These are phyloP conservation scores for Daldinia decipiens DNA, from an alignment of 495 filamentous ascomycete genomes.

Conservation along the genomic window DNA sequence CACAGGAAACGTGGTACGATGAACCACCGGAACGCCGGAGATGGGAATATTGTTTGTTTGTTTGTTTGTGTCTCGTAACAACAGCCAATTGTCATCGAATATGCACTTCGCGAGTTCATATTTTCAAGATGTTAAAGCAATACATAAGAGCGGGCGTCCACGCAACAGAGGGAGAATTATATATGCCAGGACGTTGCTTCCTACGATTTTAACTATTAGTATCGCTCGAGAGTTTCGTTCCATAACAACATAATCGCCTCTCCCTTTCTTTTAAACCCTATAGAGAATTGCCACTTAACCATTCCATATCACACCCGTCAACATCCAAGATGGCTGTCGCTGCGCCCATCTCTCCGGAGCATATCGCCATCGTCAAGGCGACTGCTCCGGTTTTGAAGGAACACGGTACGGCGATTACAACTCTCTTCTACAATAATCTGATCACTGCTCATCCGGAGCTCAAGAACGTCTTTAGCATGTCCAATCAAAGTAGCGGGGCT, in stretches of 20 bases:
- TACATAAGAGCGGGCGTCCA: slow-evolving; percentile 29
- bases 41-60: slow-evolving; percentile 12
- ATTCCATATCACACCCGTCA: not conserved
- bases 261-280: not conserved
- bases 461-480: slow-evolving; percentile 72
- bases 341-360: slow-evolving; percentile 51
- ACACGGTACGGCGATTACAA: slow-evolving; percentile 73
- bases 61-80: not conserved
- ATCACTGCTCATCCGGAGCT: slow-evolving; percentile 69
- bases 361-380: slow-evolving; percentile 66
- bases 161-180: not conserved
- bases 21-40: slow-evolving; percentile 18
- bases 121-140: not conserved
- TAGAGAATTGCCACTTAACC: not conserved
- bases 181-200: not conserved
- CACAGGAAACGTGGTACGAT: slow-evolving; percentile 35
- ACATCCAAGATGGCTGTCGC: slow-evolving; percentile 40
- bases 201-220: not conserved
- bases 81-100: slow-evolving; percentile 18
- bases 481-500: slow-evolving; percentile 71
- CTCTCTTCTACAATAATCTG: slow-evolving; percentile 74
- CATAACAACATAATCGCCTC: not conserved
- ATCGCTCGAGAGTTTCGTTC: not conserved
- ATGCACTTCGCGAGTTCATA: not conserved
- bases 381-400: slow-evolving; percentile 71